Base-by-base conservation (phyloP, 2,329 filamentous ascomycete species). In the Trichophyton verrucosum region DNA sequence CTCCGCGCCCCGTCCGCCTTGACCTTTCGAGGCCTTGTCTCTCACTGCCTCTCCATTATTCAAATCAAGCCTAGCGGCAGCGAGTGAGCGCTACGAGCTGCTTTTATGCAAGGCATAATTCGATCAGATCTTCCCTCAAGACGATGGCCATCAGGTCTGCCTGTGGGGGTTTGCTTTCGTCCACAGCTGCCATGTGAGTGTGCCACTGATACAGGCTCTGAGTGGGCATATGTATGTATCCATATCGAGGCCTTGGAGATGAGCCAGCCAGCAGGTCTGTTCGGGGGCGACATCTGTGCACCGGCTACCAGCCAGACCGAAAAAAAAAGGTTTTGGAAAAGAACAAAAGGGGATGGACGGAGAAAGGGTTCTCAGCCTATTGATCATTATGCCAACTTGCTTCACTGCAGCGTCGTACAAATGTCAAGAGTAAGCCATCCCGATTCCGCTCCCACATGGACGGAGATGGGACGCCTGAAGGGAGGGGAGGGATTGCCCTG, bases 101-200 rank as follows among this genome's bases (percentile, higher is more conserved):
- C 15, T 53, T 33, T 55, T 55, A 55, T 55, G 51, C 51, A 55
- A 55, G 51, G 51, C 51, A 55, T 55, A 55, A 38, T 55, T 36
- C 13, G 15, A 55, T 55, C 51, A 9, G 15, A 55, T 55, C 30
- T 30, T 27, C 27, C 27, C 33, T 38, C 33, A 38, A 38, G 33
- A 38, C 51, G 8, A 36, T 7, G 15, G 27, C 8, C 15, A 7
- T 9, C 7, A 7, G 5, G 13, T 24, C 3, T n/a, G 30, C 8
- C 27, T 33, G 51, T 36, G 27, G 51, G 51, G 51, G 30, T 55
- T 30, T 27, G 9, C 15, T 44, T 4, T 17, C n/a, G 15, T 15
- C 40, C 40, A n/a, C n/a, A 36, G 20, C 15, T 55, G 51, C 51
- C 30, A 55, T 55, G 27, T 38, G 51, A 27, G 51, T 55, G 51